Evolutionary conservation across 176 grass and related monocot genomes (phyloP).

Genomic region (Cocos nucifera): DNA sequence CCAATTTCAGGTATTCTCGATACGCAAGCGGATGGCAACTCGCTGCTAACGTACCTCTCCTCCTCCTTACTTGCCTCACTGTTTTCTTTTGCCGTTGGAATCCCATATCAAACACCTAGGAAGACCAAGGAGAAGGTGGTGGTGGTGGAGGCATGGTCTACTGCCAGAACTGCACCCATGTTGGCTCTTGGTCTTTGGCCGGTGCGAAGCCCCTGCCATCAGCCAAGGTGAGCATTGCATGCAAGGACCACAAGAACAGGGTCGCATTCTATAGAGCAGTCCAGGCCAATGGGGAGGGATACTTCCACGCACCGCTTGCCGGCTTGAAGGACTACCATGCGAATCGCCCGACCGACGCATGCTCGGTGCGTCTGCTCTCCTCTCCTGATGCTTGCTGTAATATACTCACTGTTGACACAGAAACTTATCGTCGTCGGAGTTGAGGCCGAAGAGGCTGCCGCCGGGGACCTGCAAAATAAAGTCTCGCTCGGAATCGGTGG

Average conservation of each 20-base stretch:
- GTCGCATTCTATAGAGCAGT: slow-evolving; percentile 13
- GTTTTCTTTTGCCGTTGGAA: no score
- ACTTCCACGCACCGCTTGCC: slow-evolving; percentile 42
- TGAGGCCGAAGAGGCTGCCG: no score
- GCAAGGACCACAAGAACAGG: slow-evolving; percentile 59
- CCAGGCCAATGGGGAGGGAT: slow-evolving; percentile 30
- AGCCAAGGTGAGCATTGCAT: slow-evolving; percentile 49
- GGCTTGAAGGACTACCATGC: slow-evolving; percentile 7
- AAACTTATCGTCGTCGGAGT: no score
- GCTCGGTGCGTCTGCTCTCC: slow-evolving; percentile 51
- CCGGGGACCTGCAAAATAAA: no score
- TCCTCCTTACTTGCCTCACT: no score
- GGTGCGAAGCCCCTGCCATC: slow-evolving; percentile 32
- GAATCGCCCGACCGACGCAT: slow-evolving; percentile 36
- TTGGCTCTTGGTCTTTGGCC: slow-evolving; percentile 28
- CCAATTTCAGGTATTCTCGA: no score
- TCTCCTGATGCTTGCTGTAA: slow-evolving; percentile 52
- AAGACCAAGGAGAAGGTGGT: slow-evolving; percentile 27
- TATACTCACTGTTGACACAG: no score
- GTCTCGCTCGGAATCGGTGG: no score
- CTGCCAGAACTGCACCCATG: slow-evolving; percentile 50
- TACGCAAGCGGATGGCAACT: no score
- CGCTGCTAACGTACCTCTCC: no score
- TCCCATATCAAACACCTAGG: not conserved
- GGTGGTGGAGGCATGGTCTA: slow-evolving; percentile 39